These are phyloP conservation scores for Cyphellophora attinorum DNA, from an alignment of 2,329 filamentous ascomycete genomes.

Conservation along the genomic window DNA sequence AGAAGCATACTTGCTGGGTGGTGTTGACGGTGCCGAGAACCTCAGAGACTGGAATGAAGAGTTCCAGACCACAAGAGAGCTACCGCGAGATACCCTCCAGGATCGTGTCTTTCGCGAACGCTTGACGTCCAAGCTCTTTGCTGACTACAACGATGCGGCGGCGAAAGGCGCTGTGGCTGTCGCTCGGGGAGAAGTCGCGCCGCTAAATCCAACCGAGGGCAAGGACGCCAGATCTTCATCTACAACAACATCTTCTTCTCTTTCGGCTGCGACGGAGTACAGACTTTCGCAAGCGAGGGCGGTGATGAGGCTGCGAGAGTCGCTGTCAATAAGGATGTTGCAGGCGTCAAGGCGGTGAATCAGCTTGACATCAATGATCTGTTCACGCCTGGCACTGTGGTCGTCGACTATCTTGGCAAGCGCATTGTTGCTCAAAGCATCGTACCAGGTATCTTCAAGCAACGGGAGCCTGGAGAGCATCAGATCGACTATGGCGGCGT, in stretches of 20 bases:
- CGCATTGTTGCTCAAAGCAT: slow-evolving; percentile 96
- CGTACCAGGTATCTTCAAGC: slow-evolving; percentile 97
- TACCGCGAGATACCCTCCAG: slow-evolving; percentile 87
- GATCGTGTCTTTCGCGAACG: slow-evolving; percentile 94
- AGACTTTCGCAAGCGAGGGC: slow-evolving; percentile 91
- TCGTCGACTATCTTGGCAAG: slow-evolving; percentile 94
- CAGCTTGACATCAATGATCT: slow-evolving; percentile 91
- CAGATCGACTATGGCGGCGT: slow-evolving; percentile 98
- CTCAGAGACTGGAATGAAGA: slow-evolving; percentile 98
- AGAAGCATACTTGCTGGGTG: slow-evolving; percentile 81
- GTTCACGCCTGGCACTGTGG: slow-evolving; percentile 90
- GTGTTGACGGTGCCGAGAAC: slow-evolving; percentile 88
- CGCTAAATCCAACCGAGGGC: slow-evolving; percentile 87
- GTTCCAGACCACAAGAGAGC: slow-evolving; percentile 90
- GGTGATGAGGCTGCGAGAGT: slow-evolving; percentile 93
- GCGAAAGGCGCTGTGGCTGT: slow-evolving; percentile 86
- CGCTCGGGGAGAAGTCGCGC: slow-evolving; percentile 81
- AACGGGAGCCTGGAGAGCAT: slow-evolving; percentile 92
- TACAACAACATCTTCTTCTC: slow-evolving; percentile 99
- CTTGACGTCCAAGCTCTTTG: slow-evolving; percentile 88
- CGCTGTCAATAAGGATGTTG: slow-evolving; percentile 91
- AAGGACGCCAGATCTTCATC: slow-evolving; percentile 96
- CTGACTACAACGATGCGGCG: slow-evolving; percentile 94
- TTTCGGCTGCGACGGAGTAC: slow-evolving; percentile 92
- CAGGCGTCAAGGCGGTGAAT: slow-evolving; percentile 89